These are phyloP conservation scores for Fusarium continuum DNA, from an alignment of 2,329 filamentous ascomycete species.

Conservation along the genomic window DNA sequence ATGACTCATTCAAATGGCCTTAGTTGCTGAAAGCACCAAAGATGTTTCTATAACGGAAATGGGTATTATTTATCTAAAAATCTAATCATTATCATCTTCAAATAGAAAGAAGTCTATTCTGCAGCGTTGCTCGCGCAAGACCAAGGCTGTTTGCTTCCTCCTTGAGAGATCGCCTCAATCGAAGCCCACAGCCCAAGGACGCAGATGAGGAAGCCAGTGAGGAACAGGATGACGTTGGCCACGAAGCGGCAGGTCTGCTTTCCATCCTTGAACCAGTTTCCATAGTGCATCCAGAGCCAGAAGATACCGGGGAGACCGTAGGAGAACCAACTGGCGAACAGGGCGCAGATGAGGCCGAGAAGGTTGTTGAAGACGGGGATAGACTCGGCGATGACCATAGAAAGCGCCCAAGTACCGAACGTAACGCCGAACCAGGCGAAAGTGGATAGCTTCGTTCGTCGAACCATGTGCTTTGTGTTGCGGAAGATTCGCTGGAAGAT, in stretches of 20 bases:
- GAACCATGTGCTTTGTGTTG: constrained; percentile 64
- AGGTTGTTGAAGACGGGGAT: constrained; percentile 76
- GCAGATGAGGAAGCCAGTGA: constrained; percentile 50
- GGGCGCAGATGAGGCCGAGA: constrained; percentile 67
- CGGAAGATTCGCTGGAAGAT: constrained; percentile 71
- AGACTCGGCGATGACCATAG: constrained; percentile 74
- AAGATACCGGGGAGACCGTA: constrained; percentile 58
- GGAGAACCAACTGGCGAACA: constrained; percentile 76
- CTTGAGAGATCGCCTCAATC: constrained; percentile 48
- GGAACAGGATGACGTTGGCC: constrained; percentile 46
- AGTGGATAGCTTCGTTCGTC: constrained; percentile 60
- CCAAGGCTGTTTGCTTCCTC: constrained; percentile 48
- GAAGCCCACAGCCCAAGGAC: constrained; percentile 53
- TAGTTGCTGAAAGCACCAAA: too few species aligned
- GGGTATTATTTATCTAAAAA: constrained; percentile 9
- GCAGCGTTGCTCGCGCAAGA: constrained; percentile 47
- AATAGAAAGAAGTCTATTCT: neutral
- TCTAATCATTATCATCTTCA: neutral
- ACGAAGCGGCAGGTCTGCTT: constrained; percentile 47
- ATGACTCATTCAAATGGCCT: too few species aligned
- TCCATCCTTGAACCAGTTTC: constrained; percentile 49
- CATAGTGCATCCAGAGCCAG: constrained; percentile 59
- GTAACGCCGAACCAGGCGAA: constrained; percentile 68
- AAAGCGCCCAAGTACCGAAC: constrained; percentile 64
- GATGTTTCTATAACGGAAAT: too few species aligned